Conservation (phyloP, 176 grass and related monocot genomes). For the Metroxylon sagu region DNA sequence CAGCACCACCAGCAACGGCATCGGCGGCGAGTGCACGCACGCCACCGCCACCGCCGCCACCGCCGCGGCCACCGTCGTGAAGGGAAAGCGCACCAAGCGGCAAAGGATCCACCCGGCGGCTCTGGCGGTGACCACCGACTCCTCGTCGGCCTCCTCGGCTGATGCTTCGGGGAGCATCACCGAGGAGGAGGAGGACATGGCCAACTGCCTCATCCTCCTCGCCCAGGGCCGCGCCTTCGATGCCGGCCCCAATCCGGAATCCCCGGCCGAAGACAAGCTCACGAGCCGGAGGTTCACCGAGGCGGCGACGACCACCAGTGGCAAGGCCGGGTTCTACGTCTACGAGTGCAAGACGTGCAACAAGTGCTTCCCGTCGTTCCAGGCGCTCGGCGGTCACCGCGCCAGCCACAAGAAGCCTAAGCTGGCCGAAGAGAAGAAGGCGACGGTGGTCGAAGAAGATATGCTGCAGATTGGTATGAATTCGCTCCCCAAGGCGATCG, state of each 20-base stretch:
- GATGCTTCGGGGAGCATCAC: conserved; percentile 23
- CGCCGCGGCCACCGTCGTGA: conserved; percentile 29
- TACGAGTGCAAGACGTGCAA: conserved; percentile 92
- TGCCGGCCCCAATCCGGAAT: not conserved
- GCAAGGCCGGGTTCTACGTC: conserved; percentile 28
- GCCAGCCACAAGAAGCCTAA: conserved; percentile 91
- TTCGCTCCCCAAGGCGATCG: not conserved
- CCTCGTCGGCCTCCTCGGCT: conserved; percentile 19
- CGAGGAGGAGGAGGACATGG: conserved; percentile 82
- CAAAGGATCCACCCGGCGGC: conserved; percentile 14
- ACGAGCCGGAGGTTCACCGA: conserved; percentile 25
- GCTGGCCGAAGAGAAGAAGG: not conserved
- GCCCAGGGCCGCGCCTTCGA: conserved; percentile 21
- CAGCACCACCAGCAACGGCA: conserved; percentile 2
- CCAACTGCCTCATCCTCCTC: conserved; percentile 71
- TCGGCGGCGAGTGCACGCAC: not conserved
- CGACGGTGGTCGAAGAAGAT: not conserved
- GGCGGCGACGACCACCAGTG: conserved; percentile 1
- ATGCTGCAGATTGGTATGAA: conserved; percentile 3
- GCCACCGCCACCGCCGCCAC: conserved; percentile 10
- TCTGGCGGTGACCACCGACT: conserved; percentile 3
- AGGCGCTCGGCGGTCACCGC: conserved; percentile 96
- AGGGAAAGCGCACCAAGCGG: conserved; percentile 78
- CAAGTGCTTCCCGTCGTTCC: conserved; percentile 85
- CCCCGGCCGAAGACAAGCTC: conserved; percentile 2